These are phyloP conservation scores for Ceratocystis papillata DNA, from an alignment of 2,329 filamentous ascomycete genomes.

Conservation along the genomic window DNA sequence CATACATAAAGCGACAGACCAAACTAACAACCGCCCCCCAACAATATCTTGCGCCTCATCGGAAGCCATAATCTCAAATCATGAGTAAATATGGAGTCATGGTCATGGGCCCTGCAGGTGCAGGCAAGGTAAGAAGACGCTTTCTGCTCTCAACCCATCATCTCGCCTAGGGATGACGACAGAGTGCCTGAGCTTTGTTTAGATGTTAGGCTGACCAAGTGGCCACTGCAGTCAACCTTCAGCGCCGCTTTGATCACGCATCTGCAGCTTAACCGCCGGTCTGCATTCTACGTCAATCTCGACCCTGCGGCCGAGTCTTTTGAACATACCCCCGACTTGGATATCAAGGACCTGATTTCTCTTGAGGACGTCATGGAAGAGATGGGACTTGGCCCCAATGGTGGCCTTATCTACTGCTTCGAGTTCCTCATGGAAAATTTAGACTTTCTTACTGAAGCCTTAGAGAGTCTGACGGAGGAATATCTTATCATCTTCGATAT, in stretches of 20 bases:
- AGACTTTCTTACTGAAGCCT: slow-evolving; percentile 75
- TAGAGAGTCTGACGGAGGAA: slow-evolving; percentile 81
- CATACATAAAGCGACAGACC: background rate
- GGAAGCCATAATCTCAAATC: slow-evolving; percentile 26
- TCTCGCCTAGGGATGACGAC: background rate
- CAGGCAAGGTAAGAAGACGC: slow-evolving; percentile 59
- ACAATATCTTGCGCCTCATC: background rate
- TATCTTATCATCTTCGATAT: slow-evolving; percentile 98
- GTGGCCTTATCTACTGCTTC: slow-evolving; percentile 90
- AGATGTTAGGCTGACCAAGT: slow-evolving; percentile 30
- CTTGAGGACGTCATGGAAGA: slow-evolving; percentile 96
- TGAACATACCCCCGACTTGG: slow-evolving; percentile 80
- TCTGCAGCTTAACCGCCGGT: slow-evolving; percentile 79
- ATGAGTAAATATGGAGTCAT: slow-evolving; percentile 95
- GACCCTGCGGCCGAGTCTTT: slow-evolving; percentile 93
- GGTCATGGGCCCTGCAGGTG: slow-evolving; percentile 91
- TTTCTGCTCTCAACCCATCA: background rate
- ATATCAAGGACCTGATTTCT: slow-evolving; percentile 90
- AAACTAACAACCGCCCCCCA: background rate
- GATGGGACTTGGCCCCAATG: slow-evolving; percentile 79
- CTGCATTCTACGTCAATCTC: slow-evolving; percentile 95
- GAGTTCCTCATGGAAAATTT: slow-evolving; percentile 92
- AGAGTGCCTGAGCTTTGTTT: slow-evolving; percentile 14
- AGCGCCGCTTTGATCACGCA: slow-evolving; percentile 89
- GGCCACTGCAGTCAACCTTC: slow-evolving; percentile 59